Conservation (phyloP, 2,329 filamentous ascomycete species). For the Colletotrichum falcatum region DNA sequence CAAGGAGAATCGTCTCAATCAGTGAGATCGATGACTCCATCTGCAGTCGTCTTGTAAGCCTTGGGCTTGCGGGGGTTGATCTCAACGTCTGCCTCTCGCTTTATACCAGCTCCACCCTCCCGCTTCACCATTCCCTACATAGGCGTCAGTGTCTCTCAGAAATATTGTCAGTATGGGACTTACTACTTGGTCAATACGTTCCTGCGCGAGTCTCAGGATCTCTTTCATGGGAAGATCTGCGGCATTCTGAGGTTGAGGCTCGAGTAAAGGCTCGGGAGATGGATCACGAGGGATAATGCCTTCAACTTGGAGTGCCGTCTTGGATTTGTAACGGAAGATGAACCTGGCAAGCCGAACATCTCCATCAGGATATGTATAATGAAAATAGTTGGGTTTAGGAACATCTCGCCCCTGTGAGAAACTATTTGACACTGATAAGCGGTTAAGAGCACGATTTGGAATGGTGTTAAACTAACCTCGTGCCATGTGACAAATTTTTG, state of each 20-base stretch:
- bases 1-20: neutral
- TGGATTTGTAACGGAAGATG: conserved; percentile 16
- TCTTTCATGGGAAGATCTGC: neutral
- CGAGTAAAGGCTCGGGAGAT: neutral
- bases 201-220: neutral
- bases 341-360: neutral
- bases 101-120: neutral
- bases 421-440: neutral
- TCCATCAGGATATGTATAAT: neutral
- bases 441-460: neutral
- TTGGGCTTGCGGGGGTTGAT: neutral
- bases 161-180: rapidly evolving
- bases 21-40: conserved; percentile 10
- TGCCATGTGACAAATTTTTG: conserved; percentile 3
- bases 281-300: conserved; percentile 3
- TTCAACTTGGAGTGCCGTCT: neutral
- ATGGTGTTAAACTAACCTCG: neutral
- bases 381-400: rapidly evolving
- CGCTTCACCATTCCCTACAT: neutral
- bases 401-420: neutral
- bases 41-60: conserved; percentile 11
- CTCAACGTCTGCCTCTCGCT: conserved; percentile 8
- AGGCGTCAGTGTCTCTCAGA: neutral
- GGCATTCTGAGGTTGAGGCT: neutral
- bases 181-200: conserved; percentile 11